phyloP scores from a whole-genome alignment of 2,329 filamentous ascomycete species.

The Penicillium oxalicum region DNA sequence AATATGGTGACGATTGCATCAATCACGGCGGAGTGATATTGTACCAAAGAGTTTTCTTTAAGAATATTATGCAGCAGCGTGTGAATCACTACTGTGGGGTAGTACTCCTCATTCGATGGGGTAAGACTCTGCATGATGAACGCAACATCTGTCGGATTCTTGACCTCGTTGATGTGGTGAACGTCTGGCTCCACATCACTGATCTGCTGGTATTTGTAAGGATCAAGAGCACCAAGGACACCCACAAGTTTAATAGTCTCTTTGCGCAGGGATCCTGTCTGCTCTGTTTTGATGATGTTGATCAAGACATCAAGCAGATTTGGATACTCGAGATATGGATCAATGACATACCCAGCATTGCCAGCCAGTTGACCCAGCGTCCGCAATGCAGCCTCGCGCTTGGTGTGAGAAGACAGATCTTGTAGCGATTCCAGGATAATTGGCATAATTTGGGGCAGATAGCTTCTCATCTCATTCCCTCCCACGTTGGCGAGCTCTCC shows the following conservation, averaged over 20 bases:
- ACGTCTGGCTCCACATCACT: slow-evolving; percentile 82
- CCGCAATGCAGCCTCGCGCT: slow-evolving; percentile 84
- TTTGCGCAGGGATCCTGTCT: slow-evolving; percentile 75
- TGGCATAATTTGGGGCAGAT: slow-evolving; percentile 88
- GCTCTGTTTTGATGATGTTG: slow-evolving; percentile 89
- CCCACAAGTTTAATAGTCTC: slow-evolving; percentile 97
- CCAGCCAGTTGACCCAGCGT: slow-evolving; percentile 89
- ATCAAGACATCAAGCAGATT: slow-evolving; percentile 88
- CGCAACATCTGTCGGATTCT: slow-evolving; percentile 80
- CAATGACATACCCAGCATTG: slow-evolving; percentile 95
- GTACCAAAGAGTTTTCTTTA: slow-evolving; percentile 80
- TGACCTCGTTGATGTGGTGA: slow-evolving; percentile 62
- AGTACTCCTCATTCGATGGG: slow-evolving; percentile 96
- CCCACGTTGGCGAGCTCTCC: slow-evolving; percentile 91
- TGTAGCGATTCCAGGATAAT: slow-evolving; percentile 91
- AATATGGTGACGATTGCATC: slow-evolving; percentile 99
- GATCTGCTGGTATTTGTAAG: slow-evolving; percentile 90
- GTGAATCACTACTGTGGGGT: slow-evolving; percentile 95
- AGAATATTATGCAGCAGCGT: slow-evolving; percentile 80
- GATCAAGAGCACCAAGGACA: slow-evolving; percentile 88
- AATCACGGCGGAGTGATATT: slow-evolving; percentile 89
- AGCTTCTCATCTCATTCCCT: slow-evolving; percentile 85
- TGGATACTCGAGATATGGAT: slow-evolving; percentile 91
- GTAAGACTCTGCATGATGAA: slow-evolving; percentile 97
- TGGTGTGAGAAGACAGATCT: slow-evolving; percentile 82